A percentile compares a stretch with the other conserved stretches of the same genome.
Evolutionary conservation across 345 rosid species (phyloP).

Genomic region (Pugionium dolabratum): DNA sequence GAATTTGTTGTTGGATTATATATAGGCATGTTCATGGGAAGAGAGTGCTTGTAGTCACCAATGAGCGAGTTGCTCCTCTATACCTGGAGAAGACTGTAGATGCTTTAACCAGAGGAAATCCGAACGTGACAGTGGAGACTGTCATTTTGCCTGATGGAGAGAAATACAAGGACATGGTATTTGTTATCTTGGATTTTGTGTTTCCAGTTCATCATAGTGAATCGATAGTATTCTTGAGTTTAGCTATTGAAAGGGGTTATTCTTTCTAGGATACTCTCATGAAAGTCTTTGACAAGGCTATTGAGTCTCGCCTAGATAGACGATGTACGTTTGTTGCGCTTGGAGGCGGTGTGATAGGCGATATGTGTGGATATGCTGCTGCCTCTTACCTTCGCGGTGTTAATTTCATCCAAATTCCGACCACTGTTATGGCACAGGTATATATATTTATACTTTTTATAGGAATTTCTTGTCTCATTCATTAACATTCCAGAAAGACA

Average conservation of each 20-base stretch:
- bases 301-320: slow-evolving; percentile 81
- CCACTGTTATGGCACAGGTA: slow-evolving; percentile 99
- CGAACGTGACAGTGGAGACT: slow-evolving; percentile 76
- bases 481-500: neutral
- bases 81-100: slow-evolving; percentile 79
- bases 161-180: slow-evolving; percentile 83
- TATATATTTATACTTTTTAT: neutral
- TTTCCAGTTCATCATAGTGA: slow-evolving; percentile 8
- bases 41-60: slow-evolving; percentile 93
- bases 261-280: slow-evolving; percentile 67
- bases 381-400: slow-evolving; percentile 96
- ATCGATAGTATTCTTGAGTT: neutral
- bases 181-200: slow-evolving; percentile 4
- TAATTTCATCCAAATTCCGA: slow-evolving; percentile 96
- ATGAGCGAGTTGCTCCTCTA: slow-evolving; percentile 65
- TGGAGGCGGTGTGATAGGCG: slow-evolving; percentile 98
- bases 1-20: neutral
- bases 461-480: slow-evolving; percentile 1
- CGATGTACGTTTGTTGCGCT: slow-evolving; percentile 90
- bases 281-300: slow-evolving; percentile 97
- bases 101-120: slow-evolving; percentile 77
- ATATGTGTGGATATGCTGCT: slow-evolving; percentile 98
- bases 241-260: slow-evolving; percentile 1
- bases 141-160: slow-evolving; percentile 95
- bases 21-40: slow-evolving; percentile 91